Evolutionary conservation across 495 filamentous ascomycete species (phyloP).

Genomic region (Bathelium albidoporum): DNA sequence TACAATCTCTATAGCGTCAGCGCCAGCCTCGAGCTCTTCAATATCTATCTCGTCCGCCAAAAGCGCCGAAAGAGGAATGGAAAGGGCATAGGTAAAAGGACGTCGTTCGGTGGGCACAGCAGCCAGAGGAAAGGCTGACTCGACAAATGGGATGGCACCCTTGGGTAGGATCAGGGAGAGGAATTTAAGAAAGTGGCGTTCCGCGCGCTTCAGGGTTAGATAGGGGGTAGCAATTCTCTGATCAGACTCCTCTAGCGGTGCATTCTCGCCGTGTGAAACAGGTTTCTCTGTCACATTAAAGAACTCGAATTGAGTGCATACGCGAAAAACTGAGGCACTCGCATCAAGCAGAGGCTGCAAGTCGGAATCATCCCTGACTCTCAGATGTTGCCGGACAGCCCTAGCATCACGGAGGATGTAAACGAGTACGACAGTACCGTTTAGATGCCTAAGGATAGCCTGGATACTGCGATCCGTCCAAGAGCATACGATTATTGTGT

Average conservation of each 20-base stretch:
- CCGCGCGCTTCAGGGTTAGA: slow-evolving; percentile 60
- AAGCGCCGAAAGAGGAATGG: slow-evolving; percentile 52
- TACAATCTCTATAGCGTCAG: slow-evolving; percentile 63
- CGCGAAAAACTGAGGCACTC: slow-evolving; percentile 46
- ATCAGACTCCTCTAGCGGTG: slow-evolving; percentile 18
- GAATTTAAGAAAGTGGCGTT: slow-evolving; percentile 64
- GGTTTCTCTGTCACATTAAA: slow-evolving; percentile 54
- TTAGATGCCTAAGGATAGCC: slow-evolving; percentile 36
- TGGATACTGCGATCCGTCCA: slow-evolving; percentile 35
- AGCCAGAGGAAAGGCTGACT: slow-evolving; percentile 62
- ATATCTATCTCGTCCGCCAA: slow-evolving; percentile 45
- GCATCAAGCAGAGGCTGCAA: slow-evolving; percentile 37
- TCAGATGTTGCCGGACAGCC: slow-evolving; percentile 54
- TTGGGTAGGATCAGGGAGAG: slow-evolving; percentile 53
- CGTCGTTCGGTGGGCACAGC: slow-evolving; percentile 57
- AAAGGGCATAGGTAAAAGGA: slow-evolving; percentile 55
- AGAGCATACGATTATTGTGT: slow-evolving; percentile 64
- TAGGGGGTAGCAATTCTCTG: slow-evolving; percentile 41
- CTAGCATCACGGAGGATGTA: slow-evolving; percentile 61
- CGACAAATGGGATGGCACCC: slow-evolving; percentile 44
- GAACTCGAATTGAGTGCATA: slow-evolving; percentile 69
- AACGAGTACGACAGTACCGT: slow-evolving; percentile 56
- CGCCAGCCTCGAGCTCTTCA: slow-evolving; percentile 54
- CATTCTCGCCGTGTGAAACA: slow-evolving; percentile 2
- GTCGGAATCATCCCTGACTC: slow-evolving; percentile 45